Evolutionary conservation across 495 filamentous ascomycete genomes (phyloP).

Genomic region (Penicillium taxi): DNA sequence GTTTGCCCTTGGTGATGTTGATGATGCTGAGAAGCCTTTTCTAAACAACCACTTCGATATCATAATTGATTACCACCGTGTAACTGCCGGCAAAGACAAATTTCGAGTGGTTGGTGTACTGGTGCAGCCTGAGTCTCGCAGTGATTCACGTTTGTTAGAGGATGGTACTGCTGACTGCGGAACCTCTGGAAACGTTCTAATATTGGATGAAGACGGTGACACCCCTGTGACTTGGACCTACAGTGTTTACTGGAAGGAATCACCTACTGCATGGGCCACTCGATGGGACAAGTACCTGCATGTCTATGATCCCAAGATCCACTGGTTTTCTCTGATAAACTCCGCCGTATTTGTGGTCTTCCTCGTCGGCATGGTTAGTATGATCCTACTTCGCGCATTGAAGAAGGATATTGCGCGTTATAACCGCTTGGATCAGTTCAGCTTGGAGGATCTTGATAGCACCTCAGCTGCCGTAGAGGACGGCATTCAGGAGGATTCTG

Average conservation of each 20-base stretch:
- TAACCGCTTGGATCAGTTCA: slow-evolving; percentile 82
- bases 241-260: slow-evolving; percentile 75
- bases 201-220: slow-evolving; percentile 54
- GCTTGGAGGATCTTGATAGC: slow-evolving; percentile 73
- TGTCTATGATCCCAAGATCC: slow-evolving; percentile 91
- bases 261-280: slow-evolving; percentile 82
- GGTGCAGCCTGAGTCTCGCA: slow-evolving; percentile 69
- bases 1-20: slow-evolving; percentile 68
- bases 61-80: slow-evolving; percentile 82
- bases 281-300: slow-evolving; percentile 97
- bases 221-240: slow-evolving; percentile 82
- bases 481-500: slow-evolving; percentile 92
- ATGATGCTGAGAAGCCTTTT: slow-evolving; percentile 45
- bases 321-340: slow-evolving; percentile 96
- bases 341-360: slow-evolving; percentile 90
- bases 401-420: slow-evolving; percentile 93
- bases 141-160: slow-evolving; percentile 46
- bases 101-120: slow-evolving; percentile 85
- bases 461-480: slow-evolving; percentile 71
- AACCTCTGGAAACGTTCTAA: slow-evolving; percentile 39
- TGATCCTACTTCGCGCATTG: slow-evolving; percentile 76
- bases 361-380: slow-evolving; percentile 80
- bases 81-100: slow-evolving; percentile 50
- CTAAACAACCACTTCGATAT: slow-evolving; percentile 96
- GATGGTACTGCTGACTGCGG: slow-evolving; percentile 57